Evolutionary conservation across 768 basidiomycete species (phyloP).

Genomic region (Lactarius pseudohatsudake): DNA sequence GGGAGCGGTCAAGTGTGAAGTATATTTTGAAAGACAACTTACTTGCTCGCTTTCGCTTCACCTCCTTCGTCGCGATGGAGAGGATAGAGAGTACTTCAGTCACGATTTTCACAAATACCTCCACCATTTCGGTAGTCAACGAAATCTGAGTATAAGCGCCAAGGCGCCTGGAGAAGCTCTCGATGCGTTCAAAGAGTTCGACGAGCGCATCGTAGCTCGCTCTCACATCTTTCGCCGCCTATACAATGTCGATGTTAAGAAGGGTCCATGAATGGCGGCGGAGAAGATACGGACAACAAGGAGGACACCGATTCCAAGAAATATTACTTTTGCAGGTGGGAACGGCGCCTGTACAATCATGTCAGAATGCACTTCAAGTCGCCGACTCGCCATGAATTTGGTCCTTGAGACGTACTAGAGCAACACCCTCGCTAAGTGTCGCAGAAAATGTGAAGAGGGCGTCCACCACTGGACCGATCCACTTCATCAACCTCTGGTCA

Average conservation of each 20-base stretch:
- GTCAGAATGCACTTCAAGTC: neutral
- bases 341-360: neutral
- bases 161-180: conserved; percentile 2
- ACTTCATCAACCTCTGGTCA: neutral
- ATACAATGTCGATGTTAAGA: neutral
- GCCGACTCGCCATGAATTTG: fast-evolving
- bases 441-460: neutral
- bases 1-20: neutral
- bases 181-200: neutral
- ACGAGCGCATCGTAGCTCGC: conserved; percentile 9
- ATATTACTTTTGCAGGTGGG: neutral
- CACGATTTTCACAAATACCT: neutral
- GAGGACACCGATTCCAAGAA: conserved; percentile 5
- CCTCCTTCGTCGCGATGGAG: conserved; percentile 3
- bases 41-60: neutral
- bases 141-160: neutral
- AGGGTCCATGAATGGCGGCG: no score
- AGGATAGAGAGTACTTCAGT: conserved; percentile 12
- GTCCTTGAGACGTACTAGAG: neutral
- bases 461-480: neutral
- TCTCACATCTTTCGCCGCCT: conserved; percentile 7
- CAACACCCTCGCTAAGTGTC: neutral
- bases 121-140: neutral
- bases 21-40: neutral
- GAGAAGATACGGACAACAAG: neutral